These are phyloP conservation scores for Blastocrithidia nonstop DNA, from an alignment of 208 protist genomes.

Conservation along the genomic window DNA sequence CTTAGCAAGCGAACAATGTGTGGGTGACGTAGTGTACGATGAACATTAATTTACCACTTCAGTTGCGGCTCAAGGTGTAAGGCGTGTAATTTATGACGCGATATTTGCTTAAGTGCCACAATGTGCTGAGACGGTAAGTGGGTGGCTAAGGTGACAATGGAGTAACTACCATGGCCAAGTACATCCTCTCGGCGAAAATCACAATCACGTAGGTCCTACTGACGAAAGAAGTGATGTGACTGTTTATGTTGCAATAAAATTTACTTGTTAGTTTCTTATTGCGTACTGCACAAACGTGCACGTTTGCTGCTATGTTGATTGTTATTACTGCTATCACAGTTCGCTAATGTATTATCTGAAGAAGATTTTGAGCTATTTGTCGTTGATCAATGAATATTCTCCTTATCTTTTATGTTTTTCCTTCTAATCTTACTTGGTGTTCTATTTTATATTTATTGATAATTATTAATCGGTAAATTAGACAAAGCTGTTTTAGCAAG, in stretches of 20 bases:
- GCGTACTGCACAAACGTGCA: background rate
- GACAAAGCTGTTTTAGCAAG: no score
- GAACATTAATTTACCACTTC: slow-evolving; percentile 69
- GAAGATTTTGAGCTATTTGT: no score
- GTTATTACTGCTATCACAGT: no score
- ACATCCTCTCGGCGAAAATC: slow-evolving; percentile 48
- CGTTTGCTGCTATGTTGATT: background rate
- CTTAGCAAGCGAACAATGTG: slow-evolving; percentile 72
- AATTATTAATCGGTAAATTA: no score
- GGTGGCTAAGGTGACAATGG: slow-evolving; percentile 42
- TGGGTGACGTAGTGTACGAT: slow-evolving; percentile 58
- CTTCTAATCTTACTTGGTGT: no score
- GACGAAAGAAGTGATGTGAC: slow-evolving; percentile 13
- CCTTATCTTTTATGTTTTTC: no score
- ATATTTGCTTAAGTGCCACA: slow-evolving; percentile 68
- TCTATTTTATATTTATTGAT: no score
- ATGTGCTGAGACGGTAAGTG: slow-evolving; percentile 31
- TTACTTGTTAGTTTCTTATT: background rate
- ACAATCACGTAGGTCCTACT: slow-evolving; percentile 30
- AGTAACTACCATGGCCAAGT: slow-evolving; percentile 59
- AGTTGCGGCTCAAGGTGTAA: slow-evolving; percentile 30
- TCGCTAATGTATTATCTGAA: no score
- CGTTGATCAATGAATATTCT: no score
- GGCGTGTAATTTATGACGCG: slow-evolving; percentile 13
- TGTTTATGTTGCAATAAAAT: background rate